Conservation (phyloP, 1,284 basidiomycete genomes). For the Naganishia sp. region DNA sequence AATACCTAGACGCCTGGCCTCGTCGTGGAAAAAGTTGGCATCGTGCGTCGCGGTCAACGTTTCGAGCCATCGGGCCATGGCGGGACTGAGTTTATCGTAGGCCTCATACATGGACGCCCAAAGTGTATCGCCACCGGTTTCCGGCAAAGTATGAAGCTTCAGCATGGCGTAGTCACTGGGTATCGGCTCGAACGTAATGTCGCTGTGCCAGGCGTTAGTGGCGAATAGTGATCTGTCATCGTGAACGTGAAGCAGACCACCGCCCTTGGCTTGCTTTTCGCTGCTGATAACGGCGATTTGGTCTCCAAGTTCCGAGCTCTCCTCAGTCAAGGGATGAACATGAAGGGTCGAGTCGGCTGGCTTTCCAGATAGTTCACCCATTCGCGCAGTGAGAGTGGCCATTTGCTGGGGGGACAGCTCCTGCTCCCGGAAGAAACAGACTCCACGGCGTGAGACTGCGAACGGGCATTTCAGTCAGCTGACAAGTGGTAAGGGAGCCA, state of each 20-base stretch:
- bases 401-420: constrained; percentile 57
- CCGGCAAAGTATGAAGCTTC: constrained; percentile 63
- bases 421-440: constrained; percentile 70
- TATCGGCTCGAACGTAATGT: constrained; percentile 70
- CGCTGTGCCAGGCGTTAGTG: constrained; percentile 47
- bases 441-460: constrained; percentile 65
- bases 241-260: constrained; percentile 26
- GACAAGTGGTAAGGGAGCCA: not conserved
- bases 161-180: constrained; percentile 68
- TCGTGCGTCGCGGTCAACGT: constrained; percentile 64
- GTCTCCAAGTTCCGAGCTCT: constrained; percentile 43
- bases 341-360: constrained; percentile 63
- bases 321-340: constrained; percentile 65
- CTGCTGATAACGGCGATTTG: constrained; percentile 38
- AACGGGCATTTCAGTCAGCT: constrained; percentile 2
- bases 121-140: constrained; percentile 54
- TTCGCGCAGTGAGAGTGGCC: constrained; percentile 56
- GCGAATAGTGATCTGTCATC: constrained; percentile 47
- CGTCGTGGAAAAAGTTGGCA: constrained; percentile 60
- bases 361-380: constrained; percentile 64
- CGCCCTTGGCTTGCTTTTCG: constrained; percentile 33
- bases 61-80: constrained; percentile 62
- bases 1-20: constrained; percentile 39
- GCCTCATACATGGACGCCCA: constrained; percentile 63
- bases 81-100: constrained; percentile 65